Evolutionary conservation across 192 early-diverging fungal genomes (phyloP).

Genomic region (Podila verticillata): DNA sequence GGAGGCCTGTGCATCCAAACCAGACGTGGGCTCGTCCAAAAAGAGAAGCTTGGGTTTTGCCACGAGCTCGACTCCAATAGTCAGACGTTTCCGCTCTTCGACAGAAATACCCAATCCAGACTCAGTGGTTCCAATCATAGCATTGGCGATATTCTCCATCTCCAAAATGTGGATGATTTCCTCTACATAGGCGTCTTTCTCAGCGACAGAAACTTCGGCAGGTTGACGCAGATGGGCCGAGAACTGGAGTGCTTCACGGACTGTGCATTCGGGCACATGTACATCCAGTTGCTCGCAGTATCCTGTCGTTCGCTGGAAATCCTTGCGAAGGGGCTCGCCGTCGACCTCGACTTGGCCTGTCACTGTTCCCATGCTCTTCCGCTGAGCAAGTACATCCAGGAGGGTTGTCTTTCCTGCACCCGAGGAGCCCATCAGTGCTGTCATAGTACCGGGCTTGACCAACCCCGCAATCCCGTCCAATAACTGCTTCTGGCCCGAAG

Average conservation of each 20-base stretch:
- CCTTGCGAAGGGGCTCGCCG: conserved; percentile 55
- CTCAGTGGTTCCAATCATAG: conserved; percentile 74
- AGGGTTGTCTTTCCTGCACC: conserved; percentile 80
- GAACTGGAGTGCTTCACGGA: conserved; percentile 77
- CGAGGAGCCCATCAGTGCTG: conserved; percentile 80
- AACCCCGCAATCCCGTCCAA: conserved; percentile 68
- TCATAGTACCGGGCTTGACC: conserved; percentile 78
- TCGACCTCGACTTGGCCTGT: conserved; percentile 78
- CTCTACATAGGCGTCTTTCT: conserved; percentile 77
- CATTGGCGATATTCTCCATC: conserved; percentile 72
- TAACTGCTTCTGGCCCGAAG: conserved; percentile 63
- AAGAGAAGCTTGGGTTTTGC: conserved; percentile 81
- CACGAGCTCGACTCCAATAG: conserved; percentile 85
- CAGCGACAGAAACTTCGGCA: conserved; percentile 61
- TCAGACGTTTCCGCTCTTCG: conserved; percentile 86
- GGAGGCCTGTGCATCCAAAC: conserved; percentile 78
- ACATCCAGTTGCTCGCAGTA: conserved; percentile 88
- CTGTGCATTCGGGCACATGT: conserved; percentile 75
- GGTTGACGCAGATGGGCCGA: conserved; percentile 79
- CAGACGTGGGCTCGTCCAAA: conserved; percentile 90
- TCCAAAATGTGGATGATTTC: conserved; percentile 78
- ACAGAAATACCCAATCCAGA: conserved; percentile 79
- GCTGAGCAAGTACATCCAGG: conserved; percentile 72
- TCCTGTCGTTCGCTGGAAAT: conserved; percentile 74
- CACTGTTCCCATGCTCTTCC: conserved; percentile 74